Conservation (phyloP, 2,329 filamentous ascomycete species). For the Aspergillus tubingensis region DNA sequence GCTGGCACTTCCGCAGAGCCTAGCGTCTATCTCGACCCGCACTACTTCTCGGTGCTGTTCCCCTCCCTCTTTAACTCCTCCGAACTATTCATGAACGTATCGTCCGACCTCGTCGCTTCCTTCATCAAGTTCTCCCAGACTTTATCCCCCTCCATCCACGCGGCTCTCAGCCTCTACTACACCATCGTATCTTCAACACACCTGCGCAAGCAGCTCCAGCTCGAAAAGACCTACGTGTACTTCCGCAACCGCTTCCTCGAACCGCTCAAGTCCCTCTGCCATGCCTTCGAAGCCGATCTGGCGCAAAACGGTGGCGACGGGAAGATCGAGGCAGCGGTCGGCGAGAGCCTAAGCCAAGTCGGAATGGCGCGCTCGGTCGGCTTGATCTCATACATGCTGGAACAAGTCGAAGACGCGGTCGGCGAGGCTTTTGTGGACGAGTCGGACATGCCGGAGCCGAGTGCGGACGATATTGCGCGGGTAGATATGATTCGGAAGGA, state of each 20-base stretch:
- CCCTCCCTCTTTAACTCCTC: constrained; percentile 55
- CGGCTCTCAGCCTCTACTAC: constrained; percentile 61
- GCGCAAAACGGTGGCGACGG: constrained; percentile 39
- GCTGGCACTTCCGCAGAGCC: constrained; percentile 14
- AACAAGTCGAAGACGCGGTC: constrained; percentile 39
- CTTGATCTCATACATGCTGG: constrained; percentile 33
- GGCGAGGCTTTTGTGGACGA: constrained; percentile 34
- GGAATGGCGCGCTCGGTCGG: constrained; percentile 41
- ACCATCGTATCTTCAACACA: constrained; percentile 54
- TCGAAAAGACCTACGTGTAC: constrained; percentile 39
- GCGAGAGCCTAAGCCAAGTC: constrained; percentile 35
- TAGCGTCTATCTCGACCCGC: constrained; percentile 37
- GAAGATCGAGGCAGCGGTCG: constrained; percentile 36
- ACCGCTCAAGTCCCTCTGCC: constrained; percentile 36
- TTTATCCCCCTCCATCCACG: constrained; percentile 52
- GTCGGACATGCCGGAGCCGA: constrained; percentile 29
- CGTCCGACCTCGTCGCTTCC: constrained; percentile 41
- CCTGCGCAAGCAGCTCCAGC: constrained; percentile 50
- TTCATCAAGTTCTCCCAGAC: constrained; percentile 55
- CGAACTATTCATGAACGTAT: constrained; percentile 42
- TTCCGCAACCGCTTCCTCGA: constrained; percentile 37
- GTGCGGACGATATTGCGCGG: constrained; percentile 31
- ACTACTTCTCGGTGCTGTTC: constrained; percentile 47
- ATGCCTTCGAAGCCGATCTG: constrained; percentile 35
- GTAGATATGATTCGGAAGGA: constrained; percentile 32